phyloP scores from a whole-genome alignment of 108 stramenopile species.

The Pseudonitzschia pungens region DNA sequence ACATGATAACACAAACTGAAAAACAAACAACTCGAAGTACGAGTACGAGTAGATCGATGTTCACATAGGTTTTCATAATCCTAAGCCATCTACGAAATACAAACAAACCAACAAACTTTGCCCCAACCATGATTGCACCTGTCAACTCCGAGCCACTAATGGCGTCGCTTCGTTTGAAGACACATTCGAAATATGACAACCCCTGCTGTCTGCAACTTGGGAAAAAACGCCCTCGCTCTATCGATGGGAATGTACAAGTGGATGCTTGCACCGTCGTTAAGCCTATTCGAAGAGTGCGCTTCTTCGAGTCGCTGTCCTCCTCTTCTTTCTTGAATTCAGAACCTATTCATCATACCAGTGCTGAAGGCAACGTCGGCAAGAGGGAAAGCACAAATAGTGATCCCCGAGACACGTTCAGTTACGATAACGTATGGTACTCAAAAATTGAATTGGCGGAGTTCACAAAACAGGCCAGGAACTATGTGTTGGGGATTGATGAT shows the following conservation, averaged over 20 bases:
- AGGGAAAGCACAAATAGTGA: background rate
- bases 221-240: background rate
- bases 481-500: background rate
- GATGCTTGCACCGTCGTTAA: background rate
- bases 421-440: constrained; percentile 7
- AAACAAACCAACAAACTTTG: too few species aligned
- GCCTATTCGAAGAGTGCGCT: background rate
- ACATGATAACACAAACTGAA: too few species aligned
- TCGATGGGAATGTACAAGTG: background rate
- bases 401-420: background rate
- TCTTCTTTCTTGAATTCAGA: background rate
- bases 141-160: background rate
- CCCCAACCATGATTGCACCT: background rate
- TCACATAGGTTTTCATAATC: too few species aligned
- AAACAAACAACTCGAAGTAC: too few species aligned
- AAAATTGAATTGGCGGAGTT: constrained; percentile 6
- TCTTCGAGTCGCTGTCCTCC: background rate
- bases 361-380: background rate
- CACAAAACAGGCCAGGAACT: constrained; percentile 8
- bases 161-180: background rate
- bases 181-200: background rate
- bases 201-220: background rate
- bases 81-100: too few species aligned
- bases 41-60: too few species aligned
- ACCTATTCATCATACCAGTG: background rate